Evolutionary conservation across 2,329 filamentous ascomycete genomes (phyloP), one percentile per base, ranked within the genome.

Genomic region (Nemania diffusa): DNA sequence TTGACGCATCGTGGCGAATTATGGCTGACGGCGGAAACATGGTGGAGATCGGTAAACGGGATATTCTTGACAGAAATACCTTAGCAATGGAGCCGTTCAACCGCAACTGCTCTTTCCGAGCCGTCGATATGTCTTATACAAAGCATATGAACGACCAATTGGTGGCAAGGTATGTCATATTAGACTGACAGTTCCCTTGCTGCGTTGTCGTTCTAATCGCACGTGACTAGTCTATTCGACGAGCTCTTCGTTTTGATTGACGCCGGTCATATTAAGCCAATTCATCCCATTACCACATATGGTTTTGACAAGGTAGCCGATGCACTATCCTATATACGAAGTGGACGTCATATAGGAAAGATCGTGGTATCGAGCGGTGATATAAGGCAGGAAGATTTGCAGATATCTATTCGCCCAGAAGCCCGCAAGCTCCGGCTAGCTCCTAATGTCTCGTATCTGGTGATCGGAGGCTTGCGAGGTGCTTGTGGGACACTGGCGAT

Each of bases 341-440:
- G 71, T 9, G 78, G 80, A 0, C 74, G 74, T 13, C 80, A 81
- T 53, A 76, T 78, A 1, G 81, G 81, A 7, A 83, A 82, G 69
- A 69, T 82, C 1, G 78, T 82, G 8, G 65, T 82, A 13, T 67
- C 71, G 1, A 53, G 7, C 13, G 68, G 68, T 44, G 64, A 61
- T 2, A 20, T 9, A 13, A 24, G 27, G 26, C 34, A 59, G 3
- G 15, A 70, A 15, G 66, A 76, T 22, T 60, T 71, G 11, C 64
- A 76, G 29, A 37, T 79, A 6, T 73, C 71, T 4, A 68, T 75
- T 32, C 53, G 73, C 4, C 71, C 71, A 2, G 67, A 62, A 0
- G 7, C 65, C 2, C 69, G 57, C 8, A 29, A n/a, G 0, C 63
- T 78, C 6, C 20, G 29, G 2, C 67, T 79, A 13, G 40, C 63